Evolutionary conservation across 768 basidiomycete species (phyloP).

Genomic region (Leccinum longicurvipes): DNA sequence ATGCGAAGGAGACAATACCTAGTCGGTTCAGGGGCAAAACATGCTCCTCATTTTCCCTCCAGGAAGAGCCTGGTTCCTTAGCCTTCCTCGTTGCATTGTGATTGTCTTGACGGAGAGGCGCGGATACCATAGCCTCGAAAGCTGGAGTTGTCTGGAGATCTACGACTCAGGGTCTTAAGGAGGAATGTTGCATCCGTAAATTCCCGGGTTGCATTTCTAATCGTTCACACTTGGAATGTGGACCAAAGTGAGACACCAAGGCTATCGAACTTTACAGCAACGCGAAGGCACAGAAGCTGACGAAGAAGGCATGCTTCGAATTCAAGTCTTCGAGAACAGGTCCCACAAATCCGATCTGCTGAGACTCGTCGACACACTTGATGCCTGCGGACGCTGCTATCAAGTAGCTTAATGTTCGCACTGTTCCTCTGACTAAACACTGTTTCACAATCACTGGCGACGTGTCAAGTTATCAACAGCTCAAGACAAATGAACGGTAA

Average conservation of each 20-base stretch:
- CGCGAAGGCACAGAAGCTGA: neutral
- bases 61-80: constrained; percentile 41
- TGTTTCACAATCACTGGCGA: neutral
- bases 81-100: neutral
- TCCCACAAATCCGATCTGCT: too few relatives aligned
- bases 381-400: neutral
- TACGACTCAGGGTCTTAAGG: neutral
- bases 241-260: neutral
- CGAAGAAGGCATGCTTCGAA: too few relatives aligned
- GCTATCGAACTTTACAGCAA: neutral
- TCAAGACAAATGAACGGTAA: neutral
- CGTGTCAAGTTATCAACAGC: neutral
- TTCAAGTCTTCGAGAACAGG: too few relatives aligned
- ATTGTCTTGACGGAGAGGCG: neutral
- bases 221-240: neutral
- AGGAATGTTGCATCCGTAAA: neutral
- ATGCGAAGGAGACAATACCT: constrained; percentile 15
- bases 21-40: constrained; percentile 37
- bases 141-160: neutral
- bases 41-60: constrained; percentile 50
- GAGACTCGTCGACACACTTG: neutral
- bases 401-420: neutral
- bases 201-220: neutral
- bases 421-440: neutral
- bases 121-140: neutral